Base-by-base conservation (phyloP, 441 rosid genomes). In the Breynia disticha region DNA sequence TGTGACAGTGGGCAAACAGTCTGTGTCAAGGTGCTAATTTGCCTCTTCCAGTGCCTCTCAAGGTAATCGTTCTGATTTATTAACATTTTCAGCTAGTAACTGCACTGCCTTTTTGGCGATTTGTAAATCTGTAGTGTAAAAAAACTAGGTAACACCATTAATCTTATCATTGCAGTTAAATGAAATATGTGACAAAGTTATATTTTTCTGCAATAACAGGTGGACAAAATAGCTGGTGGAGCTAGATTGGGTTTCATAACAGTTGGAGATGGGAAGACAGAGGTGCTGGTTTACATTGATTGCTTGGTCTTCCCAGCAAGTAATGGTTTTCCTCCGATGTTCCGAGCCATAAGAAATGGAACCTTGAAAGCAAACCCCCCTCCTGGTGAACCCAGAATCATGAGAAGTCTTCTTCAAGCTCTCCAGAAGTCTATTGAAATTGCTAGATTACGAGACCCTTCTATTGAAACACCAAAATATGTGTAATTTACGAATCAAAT, bases 21-120 rank as follows among this genome's bases (percentile, higher is more conserved):
- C 84, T 90, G 22, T 81, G 84, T 63, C 97, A 90, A 76, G 94
- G 97, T 64, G 91, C 97, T 48, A 87, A 83, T 67, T 60, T 90
- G 28, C 97, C 91, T 20, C 82, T 90, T 50, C 84, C 97, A 3
- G 56, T 77, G 62, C 97, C 96, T 46, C 73, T 87, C 50, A 84
- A 86, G 43, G 43, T 39, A 9, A 14, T 10, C 15, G 5, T 39
- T 39, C 43, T 14, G 7, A 24, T 24, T 7, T 24, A 7, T 7
- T 7, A 24, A 7, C n/a, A n/a, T n/a, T n/a, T n/a, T n/a, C n/a
- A n/a, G n/a, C n/a, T n/a, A n/a, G n/a, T n/a, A 24, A 24, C 7
- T 24, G 32, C 7, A 7, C 7, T 24, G 32, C 32, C 32, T 24
- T 3, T 24, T 3, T 24, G 32, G 3, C 3, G 7, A 24, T 3